Evolutionary conservation across 2,329 filamentous ascomycete species (phyloP).

Genomic region (Fulvia fulva): DNA sequence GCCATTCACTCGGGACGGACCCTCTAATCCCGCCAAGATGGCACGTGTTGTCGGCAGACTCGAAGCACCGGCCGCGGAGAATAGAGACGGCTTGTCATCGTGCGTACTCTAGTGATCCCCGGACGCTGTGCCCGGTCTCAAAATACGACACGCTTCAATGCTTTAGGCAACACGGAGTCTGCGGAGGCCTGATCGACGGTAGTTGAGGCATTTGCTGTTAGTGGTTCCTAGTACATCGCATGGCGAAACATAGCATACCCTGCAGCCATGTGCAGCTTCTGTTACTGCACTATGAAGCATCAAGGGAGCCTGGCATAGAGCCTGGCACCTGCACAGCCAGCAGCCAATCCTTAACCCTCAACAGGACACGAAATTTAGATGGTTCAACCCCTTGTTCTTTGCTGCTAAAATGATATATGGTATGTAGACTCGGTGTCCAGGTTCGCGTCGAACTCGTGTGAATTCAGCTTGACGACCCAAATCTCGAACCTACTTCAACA

Average conservation of each 20-base stretch:
- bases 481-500: not conserved
- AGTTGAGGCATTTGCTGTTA: not conserved
- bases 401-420: not conserved
- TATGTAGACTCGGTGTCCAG: not conserved
- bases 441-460: not conserved
- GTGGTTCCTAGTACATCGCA: not conserved
- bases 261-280: not conserved
- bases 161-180: not conserved
- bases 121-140: not conserved
- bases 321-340: not conserved
- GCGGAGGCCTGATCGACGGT: not conserved
- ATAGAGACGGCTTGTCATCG: not conserved
- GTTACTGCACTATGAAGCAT: not conserved
- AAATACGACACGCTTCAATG: not conserved
- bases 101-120: not conserved
- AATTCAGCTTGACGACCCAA: not conserved
- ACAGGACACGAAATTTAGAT: not conserved
- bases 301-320: not conserved
- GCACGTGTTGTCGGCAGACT: not conserved
- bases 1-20: not conserved
- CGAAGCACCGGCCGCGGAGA: not conserved
- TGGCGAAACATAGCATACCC: not conserved
- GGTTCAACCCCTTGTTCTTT: not conserved
- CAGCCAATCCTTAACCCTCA: not conserved
- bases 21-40: not conserved